Percentiles rank a stretch among this genome's conserved stretches.
Conservation (phyloP, 176 grass and related monocot genomes). For the Oryza meyeriana region DNA sequence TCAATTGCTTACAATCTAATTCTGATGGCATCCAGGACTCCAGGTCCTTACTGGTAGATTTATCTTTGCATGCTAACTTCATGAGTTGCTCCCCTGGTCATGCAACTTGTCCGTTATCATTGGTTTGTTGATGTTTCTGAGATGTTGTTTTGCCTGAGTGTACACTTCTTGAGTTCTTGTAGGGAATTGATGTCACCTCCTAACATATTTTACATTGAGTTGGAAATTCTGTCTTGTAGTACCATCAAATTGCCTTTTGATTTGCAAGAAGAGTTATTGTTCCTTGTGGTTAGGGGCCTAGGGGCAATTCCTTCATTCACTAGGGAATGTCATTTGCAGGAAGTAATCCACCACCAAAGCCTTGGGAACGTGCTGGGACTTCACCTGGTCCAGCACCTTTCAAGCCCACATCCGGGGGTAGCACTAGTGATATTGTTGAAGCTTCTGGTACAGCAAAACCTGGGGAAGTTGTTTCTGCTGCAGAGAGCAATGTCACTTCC, state of each 20-base stretch:
- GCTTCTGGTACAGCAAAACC: slow-evolving; percentile 79
- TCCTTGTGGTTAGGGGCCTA: background rate
- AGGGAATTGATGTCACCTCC: background rate
- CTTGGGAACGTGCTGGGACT: slow-evolving; percentile 64
- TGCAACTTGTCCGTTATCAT: background rate
- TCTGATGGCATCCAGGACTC: background rate
- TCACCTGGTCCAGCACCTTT: slow-evolving; percentile 64
- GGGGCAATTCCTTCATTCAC: background rate
- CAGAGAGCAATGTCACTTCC: slow-evolving; percentile 38
- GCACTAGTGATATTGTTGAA: slow-evolving; percentile 75
- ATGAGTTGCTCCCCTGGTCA: background rate
- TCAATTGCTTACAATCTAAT: background rate
- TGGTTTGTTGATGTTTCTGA: background rate
- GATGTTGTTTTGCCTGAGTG: background rate
- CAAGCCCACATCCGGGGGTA: slow-evolving; percentile 72
- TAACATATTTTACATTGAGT: background rate
- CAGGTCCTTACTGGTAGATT: background rate
- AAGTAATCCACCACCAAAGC: slow-evolving; percentile 56
- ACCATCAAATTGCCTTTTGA: background rate
- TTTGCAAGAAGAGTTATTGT: background rate
- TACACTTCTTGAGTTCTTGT: background rate
- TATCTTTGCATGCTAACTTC: background rate
- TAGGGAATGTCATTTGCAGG: slow-evolving; percentile 40
- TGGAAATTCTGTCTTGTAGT: background rate
- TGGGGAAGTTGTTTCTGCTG: slow-evolving; percentile 63